Evolutionary conservation across 176 grass and related monocot species (phyloP).

Genomic region (Olyra latifolia): DNA sequence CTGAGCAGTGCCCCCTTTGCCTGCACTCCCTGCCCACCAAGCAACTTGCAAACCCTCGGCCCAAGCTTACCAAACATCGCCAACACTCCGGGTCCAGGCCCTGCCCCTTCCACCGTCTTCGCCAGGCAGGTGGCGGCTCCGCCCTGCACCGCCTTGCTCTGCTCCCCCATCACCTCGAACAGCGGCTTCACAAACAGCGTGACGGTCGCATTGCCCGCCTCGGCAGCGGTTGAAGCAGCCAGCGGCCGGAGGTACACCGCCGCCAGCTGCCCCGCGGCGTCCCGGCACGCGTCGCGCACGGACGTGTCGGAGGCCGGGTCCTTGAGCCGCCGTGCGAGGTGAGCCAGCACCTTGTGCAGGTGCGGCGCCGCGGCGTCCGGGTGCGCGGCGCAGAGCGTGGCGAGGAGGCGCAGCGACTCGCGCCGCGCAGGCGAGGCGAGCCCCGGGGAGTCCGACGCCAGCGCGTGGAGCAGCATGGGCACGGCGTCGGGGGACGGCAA

Average conservation of each 20-base stretch:
- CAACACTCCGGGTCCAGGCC: conserved; percentile 32
- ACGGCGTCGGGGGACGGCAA: conserved; percentile 73
- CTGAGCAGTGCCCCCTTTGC: conserved; percentile 80
- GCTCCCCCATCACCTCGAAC: conserved; percentile 90
- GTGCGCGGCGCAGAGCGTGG: conserved; percentile 66
- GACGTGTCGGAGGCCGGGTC: conserved; percentile 79
- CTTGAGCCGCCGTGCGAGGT: conserved; percentile 73
- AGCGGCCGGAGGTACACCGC: conserved; percentile 66
- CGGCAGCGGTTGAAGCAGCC: neutral
- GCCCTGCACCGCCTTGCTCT: conserved; percentile 82
- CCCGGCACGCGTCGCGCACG: conserved; percentile 78
- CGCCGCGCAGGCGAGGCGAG: conserved; percentile 52
- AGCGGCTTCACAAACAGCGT: conserved; percentile 79
- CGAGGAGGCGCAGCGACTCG: conserved; percentile 69
- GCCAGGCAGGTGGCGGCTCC: conserved; percentile 83
- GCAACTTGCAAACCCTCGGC: conserved; percentile 77
- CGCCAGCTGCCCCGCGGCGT: conserved; percentile 59
- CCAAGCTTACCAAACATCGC: conserved; percentile 72
- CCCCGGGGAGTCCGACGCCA: conserved; percentile 55
- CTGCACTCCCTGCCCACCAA: conserved; percentile 72
- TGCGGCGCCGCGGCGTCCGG: conserved; percentile 56
- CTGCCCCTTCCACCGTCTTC: conserved; percentile 74
- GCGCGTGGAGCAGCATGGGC: conserved; percentile 79
- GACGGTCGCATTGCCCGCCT: conserved; percentile 47
- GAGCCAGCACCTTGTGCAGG: conserved; percentile 73